phyloP scores from a whole-genome alignment of 1,139 yeast genomes.

The Geotrichum carabidarum region DNA sequence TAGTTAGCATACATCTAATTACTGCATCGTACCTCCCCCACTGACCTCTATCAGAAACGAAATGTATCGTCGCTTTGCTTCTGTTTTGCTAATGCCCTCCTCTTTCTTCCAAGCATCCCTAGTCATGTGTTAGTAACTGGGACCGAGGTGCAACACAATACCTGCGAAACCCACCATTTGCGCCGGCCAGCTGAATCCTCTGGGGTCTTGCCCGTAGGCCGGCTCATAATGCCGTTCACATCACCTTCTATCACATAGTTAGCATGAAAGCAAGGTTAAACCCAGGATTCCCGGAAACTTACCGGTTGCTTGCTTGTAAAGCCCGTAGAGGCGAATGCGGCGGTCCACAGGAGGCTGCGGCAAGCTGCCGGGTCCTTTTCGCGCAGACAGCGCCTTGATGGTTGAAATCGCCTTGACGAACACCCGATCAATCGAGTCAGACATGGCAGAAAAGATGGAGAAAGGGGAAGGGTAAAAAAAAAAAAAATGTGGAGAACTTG shows the following conservation, averaged over 20 bases:
- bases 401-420: conserved; percentile 78
- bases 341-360: conserved; percentile 78
- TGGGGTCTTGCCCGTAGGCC: conserved; percentile 56
- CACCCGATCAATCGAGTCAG: conserved; percentile 52
- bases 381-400: conserved; percentile 64
- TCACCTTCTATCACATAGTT: conserved; percentile 44
- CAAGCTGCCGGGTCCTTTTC: conserved; percentile 62
- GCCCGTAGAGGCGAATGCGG: conserved; percentile 66
- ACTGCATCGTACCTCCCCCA: background rate
- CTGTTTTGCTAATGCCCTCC: conserved; percentile 63
- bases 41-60: conserved; percentile 47
- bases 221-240: conserved; percentile 59
- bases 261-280: background rate
- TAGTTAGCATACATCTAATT: background rate
- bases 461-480: background rate
- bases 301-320: conserved; percentile 75
- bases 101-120: conserved; percentile 75
- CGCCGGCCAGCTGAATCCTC: conserved; percentile 65
- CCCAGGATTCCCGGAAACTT: background rate
- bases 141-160: background rate
- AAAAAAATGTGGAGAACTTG: background rate
- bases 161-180: conserved; percentile 47
- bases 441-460: conserved; percentile 19
- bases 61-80: conserved; percentile 70
- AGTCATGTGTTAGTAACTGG: background rate